phyloP scores from a whole-genome alignment of 192 early-diverging fungal species.

The Funneliformis geosporum region DNA sequence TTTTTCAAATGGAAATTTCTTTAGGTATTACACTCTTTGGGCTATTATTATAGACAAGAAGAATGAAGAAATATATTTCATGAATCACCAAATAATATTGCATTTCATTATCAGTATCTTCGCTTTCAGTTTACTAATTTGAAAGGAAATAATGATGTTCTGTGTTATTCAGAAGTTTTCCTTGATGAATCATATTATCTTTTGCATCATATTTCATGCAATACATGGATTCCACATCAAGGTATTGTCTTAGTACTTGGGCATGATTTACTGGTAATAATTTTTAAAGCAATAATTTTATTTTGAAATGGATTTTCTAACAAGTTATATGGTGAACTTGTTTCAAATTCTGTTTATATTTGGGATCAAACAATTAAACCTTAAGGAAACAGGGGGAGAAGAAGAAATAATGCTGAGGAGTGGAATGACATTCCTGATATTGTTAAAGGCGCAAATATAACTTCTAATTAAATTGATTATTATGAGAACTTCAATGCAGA shows the following conservation, averaged over 20 bases:
- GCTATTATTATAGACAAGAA: not conserved
- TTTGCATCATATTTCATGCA: not conserved
- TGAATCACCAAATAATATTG: slow-evolving; percentile 15
- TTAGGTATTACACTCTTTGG: not conserved
- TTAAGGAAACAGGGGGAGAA: no score
- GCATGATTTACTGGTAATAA: not conserved
- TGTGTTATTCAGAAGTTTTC: not conserved
- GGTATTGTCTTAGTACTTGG: not conserved
- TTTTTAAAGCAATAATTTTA: no score
- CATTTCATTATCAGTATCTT: slow-evolving; percentile 5
- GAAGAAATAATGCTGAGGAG: no score
- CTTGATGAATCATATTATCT: slow-evolving; percentile 4
- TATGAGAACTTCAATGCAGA: not conserved
- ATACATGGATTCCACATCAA: slow-evolving; percentile 18
- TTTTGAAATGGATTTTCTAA: not conserved
- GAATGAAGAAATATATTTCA: slow-evolving; percentile 21
- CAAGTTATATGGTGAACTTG: not conserved
- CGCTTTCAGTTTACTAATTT: not conserved
- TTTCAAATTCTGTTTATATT: no score
- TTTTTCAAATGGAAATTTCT: slow-evolving; percentile 8
- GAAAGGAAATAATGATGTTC: slow-evolving; percentile 4
- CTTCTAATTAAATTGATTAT: no score
- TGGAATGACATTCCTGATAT: no score
- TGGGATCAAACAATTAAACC: no score
- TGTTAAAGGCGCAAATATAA: no score